A percentile compares a stretch with the other conserved stretches of the same genome.
phyloP scores from a whole-genome alignment of 1,284 basidiomycete species.

The Phellopilus nigrolimitatus region DNA sequence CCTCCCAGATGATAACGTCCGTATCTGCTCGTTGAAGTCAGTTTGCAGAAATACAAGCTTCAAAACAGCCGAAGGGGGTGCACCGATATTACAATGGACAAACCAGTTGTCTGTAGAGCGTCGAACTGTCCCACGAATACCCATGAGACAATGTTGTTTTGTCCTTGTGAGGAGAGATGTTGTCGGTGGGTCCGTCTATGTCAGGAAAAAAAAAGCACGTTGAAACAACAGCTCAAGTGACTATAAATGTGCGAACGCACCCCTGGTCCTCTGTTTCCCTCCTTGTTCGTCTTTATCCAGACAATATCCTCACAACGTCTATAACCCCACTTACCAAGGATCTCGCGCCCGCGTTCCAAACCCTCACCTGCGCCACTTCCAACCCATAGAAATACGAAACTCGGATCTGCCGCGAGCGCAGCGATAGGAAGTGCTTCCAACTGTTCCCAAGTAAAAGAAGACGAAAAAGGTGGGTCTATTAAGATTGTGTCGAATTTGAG shows the following conservation, averaged over 20 bases:
- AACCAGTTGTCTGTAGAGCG: constrained; percentile 92
- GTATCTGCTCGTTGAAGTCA: constrained; percentile 57
- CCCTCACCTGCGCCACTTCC: constrained; percentile 89
- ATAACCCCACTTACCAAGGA: constrained; percentile 93
- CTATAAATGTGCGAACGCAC: constrained; percentile 44
- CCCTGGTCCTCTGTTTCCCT: constrained; percentile 65
- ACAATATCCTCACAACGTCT: constrained; percentile 94
- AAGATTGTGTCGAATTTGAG: constrained; percentile 91
- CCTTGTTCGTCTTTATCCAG: constrained; percentile 90
- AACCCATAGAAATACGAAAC: constrained; percentile 96
- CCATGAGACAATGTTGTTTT: constrained; percentile 96
- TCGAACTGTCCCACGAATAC: constrained; percentile 96
- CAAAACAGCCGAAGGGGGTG: constrained; percentile 26
- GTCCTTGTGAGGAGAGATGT: constrained; percentile 82
- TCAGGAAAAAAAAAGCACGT: not conserved
- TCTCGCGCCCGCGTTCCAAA: constrained; percentile 87
- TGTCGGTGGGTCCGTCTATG: constrained; percentile 73
- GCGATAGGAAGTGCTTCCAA: constrained; percentile 82
- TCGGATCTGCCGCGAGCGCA: constrained; percentile 82
- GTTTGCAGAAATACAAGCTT: not conserved
- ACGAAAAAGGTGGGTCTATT: constrained; percentile 84
- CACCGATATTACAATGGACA: constrained; percentile 95
- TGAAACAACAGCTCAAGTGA: not conserved
- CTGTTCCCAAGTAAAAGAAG: constrained; percentile 80
- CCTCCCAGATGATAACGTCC: constrained; percentile 95